Conservation (phyloP, 73 alveolate species). For the Paramecium tetraurelia region DNA sequence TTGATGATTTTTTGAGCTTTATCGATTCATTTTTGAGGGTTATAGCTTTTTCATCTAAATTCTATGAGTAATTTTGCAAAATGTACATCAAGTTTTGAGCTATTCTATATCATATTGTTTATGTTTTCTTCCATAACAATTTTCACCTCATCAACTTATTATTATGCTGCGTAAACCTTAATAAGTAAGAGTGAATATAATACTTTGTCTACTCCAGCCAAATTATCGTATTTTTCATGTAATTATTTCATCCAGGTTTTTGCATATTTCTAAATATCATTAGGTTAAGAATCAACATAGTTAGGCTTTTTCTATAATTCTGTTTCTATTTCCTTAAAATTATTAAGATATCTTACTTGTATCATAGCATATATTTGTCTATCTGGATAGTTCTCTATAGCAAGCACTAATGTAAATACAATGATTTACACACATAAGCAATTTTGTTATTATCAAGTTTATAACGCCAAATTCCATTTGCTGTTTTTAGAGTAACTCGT, state of each 20-base stretch:
- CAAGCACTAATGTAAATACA: not conserved
- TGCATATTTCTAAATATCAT: not conserved
- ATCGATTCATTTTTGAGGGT: not conserved
- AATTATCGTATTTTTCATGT: constrained; percentile 36
- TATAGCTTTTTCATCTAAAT: constrained; percentile 18
- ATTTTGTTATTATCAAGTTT: constrained; percentile 18
- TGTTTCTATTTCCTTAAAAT: constrained; percentile 17
- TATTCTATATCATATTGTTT: not conserved
- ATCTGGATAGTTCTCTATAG: not conserved
- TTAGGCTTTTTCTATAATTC: constrained; percentile 1
- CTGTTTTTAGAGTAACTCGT: constrained; percentile 3
- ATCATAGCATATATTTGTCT: not conserved
- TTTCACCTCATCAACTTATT: not conserved
- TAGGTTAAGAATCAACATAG: not conserved
- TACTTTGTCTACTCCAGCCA: not conserved
- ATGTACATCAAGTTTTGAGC: not conserved
- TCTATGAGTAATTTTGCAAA: not conserved
- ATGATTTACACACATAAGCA: not conserved
- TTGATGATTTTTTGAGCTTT: not conserved
- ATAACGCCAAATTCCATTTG: not conserved
- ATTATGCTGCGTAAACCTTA: not conserved
- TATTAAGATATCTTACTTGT: not conserved
- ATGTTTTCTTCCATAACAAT: not conserved
- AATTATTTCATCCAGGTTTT: not conserved
- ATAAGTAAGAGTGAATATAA: not conserved